A percentile compares a stretch with the other conserved stretches of the same genome.
phyloP scores from a whole-genome alignment of 352 stramenopile genomes.

The Phytophthora cajani region DNA sequence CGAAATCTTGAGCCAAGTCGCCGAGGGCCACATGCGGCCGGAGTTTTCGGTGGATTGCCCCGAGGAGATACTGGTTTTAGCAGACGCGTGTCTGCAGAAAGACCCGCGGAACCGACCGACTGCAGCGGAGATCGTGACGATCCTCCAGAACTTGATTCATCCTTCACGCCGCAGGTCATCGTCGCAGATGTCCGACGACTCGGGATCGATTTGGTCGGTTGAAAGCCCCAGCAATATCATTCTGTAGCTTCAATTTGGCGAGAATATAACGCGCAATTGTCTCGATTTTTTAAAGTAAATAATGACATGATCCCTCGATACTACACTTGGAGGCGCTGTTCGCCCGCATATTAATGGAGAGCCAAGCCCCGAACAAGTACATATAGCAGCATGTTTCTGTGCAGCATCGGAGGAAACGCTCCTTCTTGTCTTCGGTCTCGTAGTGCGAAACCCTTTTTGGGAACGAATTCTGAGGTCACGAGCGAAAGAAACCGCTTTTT shows the following conservation, averaged over 20 bases:
- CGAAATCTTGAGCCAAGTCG: slow-evolving; percentile 59
- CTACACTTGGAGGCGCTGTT: background rate
- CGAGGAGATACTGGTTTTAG: slow-evolving; percentile 47
- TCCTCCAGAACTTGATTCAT: slow-evolving; percentile 49
- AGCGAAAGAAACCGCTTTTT: slow-evolving; percentile 1
- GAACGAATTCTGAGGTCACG: background rate
- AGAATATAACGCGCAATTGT: background rate
- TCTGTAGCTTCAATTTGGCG: slow-evolving; percentile 8
- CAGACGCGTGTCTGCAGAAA: slow-evolving; percentile 49
- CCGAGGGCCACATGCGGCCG: slow-evolving; percentile 42
- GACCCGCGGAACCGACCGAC: slow-evolving; percentile 55
- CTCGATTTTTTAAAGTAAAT: background rate
- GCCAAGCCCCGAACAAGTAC: background rate
- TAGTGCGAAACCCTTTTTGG: background rate
- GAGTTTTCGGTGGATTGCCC: slow-evolving; percentile 55
- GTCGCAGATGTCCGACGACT: slow-evolving; percentile 25
- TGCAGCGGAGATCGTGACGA: slow-evolving; percentile 49
- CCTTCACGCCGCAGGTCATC: slow-evolving; percentile 21
- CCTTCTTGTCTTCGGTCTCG: background rate
- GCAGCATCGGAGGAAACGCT: background rate
- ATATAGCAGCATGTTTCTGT: background rate
- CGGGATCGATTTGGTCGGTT: slow-evolving; percentile 38
- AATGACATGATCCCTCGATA: background rate
- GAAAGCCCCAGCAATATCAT: slow-evolving; percentile 34
- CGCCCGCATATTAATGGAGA: background rate